Evolutionary conservation across 2,329 filamentous ascomycete genomes (phyloP).

Genomic region (Neocatenulostroma microsporum): DNA sequence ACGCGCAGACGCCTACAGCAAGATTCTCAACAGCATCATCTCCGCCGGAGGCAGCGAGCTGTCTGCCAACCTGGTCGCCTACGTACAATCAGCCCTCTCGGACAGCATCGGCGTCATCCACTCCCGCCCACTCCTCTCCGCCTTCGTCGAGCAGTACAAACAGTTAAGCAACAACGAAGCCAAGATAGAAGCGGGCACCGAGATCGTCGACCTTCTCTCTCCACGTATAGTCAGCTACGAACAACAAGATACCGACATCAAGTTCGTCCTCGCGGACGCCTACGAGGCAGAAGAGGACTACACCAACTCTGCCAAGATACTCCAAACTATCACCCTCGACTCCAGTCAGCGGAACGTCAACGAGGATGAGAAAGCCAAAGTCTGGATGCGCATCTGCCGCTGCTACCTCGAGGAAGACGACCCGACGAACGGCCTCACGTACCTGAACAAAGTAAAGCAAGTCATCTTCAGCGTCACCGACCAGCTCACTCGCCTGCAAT

Average conservation of each 20-base stretch:
- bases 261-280: conserved; percentile 72
- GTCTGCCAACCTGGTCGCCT: conserved; percentile 57
- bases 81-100: conserved; percentile 55
- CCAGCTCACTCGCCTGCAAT: conserved; percentile 68
- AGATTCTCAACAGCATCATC: conserved; percentile 51
- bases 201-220: conserved; percentile 61
- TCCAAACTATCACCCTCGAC: conserved; percentile 82
- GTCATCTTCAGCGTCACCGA: conserved; percentile 73
- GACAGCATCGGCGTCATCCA: conserved; percentile 69
- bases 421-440: conserved; percentile 72
- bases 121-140: conserved; percentile 60
- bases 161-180: conserved; percentile 54
- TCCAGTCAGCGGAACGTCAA: conserved; percentile 76
- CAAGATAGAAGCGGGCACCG: conserved; percentile 64
- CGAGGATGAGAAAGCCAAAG: conserved; percentile 69
- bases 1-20: conserved; percentile 46
- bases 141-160: conserved; percentile 58
- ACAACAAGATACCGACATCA: conserved; percentile 73
- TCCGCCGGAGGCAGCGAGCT: conserved; percentile 38
- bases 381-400: conserved; percentile 91
- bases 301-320: conserved; percentile 63
- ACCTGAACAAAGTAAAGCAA: conserved; percentile 92
- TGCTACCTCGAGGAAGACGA: conserved; percentile 94
- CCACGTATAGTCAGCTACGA: conserved; percentile 66
- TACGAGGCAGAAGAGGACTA: conserved; percentile 80